phyloP scores from a whole-genome alignment of 805 yeast genomes.

The Candida palmyrensis region DNA sequence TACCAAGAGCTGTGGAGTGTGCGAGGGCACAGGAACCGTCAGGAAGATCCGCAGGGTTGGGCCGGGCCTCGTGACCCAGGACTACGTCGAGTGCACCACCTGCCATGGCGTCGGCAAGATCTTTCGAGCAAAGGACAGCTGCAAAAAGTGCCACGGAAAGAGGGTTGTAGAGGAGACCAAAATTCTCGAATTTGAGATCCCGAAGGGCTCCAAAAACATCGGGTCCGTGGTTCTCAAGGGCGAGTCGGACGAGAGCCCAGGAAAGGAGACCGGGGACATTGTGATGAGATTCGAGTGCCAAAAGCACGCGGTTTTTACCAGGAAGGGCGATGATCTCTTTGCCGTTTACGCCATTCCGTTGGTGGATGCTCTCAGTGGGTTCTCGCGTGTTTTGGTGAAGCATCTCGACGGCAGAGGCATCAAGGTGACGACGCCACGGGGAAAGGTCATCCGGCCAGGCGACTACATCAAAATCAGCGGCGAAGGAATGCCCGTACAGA shows the following conservation, averaged over 20 bases:
- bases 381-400: slow-evolving; percentile 55
- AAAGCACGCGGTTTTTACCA: slow-evolving; percentile 43
- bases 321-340: slow-evolving; percentile 62
- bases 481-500: slow-evolving; percentile 79
- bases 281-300: slow-evolving; percentile 54
- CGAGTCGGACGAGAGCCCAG: slow-evolving; percentile 76
- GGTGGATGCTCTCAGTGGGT: slow-evolving; percentile 83
- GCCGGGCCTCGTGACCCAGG: slow-evolving; percentile 70
- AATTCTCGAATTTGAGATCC: slow-evolving; percentile 70
- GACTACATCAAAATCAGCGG: slow-evolving; percentile 56
- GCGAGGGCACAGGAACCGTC: slow-evolving; percentile 68
- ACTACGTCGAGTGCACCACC: slow-evolving; percentile 52
- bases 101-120: slow-evolving; percentile 71
- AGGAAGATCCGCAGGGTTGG: slow-evolving; percentile 60
- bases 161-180: slow-evolving; percentile 60
- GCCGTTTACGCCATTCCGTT: slow-evolving; percentile 58
- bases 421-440: slow-evolving; percentile 60
- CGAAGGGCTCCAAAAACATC: slow-evolving; percentile 61
- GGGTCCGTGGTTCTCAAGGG: slow-evolving; percentile 59
- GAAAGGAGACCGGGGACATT: slow-evolving; percentile 73
- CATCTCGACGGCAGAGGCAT: slow-evolving; percentile 80
- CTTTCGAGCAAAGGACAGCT: slow-evolving; percentile 60
- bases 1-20: slow-evolving; percentile 52
- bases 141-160: slow-evolving; percentile 71
- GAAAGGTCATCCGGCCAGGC: slow-evolving; percentile 78